A percentile compares a stretch with the other conserved stretches of the same genome.
These are phyloP conservation scores for Paradendryphiella salina DNA, from an alignment of 2,329 filamentous ascomycete genomes.

Conservation along the genomic window DNA sequence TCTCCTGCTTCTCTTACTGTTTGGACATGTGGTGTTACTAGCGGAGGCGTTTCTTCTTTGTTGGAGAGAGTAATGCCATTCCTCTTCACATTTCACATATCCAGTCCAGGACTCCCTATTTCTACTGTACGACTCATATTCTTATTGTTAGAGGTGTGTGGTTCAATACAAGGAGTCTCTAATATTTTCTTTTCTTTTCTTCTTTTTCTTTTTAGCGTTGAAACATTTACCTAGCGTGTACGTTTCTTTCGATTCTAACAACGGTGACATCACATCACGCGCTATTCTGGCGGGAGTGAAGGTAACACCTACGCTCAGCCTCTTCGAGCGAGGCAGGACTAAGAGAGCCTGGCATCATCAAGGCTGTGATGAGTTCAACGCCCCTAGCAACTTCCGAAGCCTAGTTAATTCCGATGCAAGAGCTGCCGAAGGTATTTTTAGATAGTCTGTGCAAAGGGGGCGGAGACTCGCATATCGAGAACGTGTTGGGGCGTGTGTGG, in stretches of 20 bases:
- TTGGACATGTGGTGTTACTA: too few relatives aligned
- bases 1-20: too few relatives aligned
- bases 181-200: background rate
- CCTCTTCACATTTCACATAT: too few relatives aligned
- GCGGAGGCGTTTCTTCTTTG: too few relatives aligned
- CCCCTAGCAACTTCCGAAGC: background rate
- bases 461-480: background rate
- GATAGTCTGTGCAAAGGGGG: background rate
- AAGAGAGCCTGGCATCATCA: background rate
- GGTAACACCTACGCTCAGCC: conserved; percentile 14
- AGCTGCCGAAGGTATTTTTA: background rate
- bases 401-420: background rate
- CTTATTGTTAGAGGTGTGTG: too few relatives aligned
- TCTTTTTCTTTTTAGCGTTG: background rate
- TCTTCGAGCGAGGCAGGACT: conserved; percentile 7
- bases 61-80: too few relatives aligned
- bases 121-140: too few relatives aligned
- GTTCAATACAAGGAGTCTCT: too few relatives aligned
- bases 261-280: background rate
- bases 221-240: too few relatives aligned
- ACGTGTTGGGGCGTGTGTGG: background rate
- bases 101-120: too few relatives aligned
- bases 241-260: too few relatives aligned
- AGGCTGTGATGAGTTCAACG: background rate
- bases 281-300: background rate